phyloP scores from a whole-genome alignment of 2,329 filamentous ascomycete species.

The Bipolaris sorokiniana region DNA sequence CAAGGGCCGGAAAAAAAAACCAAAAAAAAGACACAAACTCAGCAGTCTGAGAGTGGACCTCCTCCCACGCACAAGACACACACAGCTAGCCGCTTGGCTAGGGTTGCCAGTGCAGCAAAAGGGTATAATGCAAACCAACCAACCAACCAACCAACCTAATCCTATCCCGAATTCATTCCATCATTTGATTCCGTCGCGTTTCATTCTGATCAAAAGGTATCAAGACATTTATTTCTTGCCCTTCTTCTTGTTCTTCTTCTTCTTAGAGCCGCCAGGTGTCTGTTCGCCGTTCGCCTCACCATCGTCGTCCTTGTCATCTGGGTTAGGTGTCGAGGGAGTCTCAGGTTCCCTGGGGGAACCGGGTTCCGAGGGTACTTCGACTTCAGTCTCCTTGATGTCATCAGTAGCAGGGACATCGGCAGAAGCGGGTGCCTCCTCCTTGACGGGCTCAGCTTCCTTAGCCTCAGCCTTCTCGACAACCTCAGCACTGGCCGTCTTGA shows the following conservation, averaged over 20 bases:
- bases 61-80: conserved; percentile 4
- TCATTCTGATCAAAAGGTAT: background rate
- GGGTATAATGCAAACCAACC: conserved; percentile 9
- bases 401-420: conserved; percentile 7
- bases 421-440: conserved; percentile 4
- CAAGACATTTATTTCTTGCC: conserved; percentile 23
- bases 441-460: conserved; percentile 22
- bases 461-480: conserved; percentile 26
- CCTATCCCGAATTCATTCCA: conserved; percentile 1
- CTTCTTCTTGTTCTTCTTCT: conserved; percentile 27
- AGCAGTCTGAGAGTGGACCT: conserved; percentile 3
- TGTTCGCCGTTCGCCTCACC: conserved; percentile 8
- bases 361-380: conserved; percentile 1
- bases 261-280: conserved; percentile 9
- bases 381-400: conserved; percentile 3
- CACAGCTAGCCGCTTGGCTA: conserved; percentile 5
- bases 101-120: conserved; percentile 8
- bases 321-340: conserved; percentile 10
- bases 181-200: conserved; percentile 1
- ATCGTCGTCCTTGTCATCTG: conserved; percentile 5
- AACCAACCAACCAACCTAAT: conserved; percentile 6
- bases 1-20: background rate
- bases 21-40: conserved; percentile 3
- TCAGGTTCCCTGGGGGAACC: conserved; percentile 4
- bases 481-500: conserved; percentile 26